A percentile compares a stretch with the other conserved stretches of the same genome.
Conservation (phyloP, 352 stramenopile genomes). For the Globisporangium paroecandrum region DNA sequence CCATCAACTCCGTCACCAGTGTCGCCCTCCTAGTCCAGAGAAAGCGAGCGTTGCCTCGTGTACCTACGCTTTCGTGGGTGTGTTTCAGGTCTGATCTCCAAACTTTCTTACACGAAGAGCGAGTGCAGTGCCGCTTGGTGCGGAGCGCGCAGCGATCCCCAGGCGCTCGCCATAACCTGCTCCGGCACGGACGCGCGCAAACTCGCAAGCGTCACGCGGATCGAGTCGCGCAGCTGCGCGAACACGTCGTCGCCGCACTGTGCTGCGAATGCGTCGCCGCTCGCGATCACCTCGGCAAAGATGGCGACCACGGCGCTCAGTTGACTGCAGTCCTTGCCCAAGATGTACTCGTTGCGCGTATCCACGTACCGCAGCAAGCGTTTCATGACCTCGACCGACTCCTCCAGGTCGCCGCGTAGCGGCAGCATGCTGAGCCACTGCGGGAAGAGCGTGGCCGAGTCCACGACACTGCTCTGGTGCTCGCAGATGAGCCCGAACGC, state of each 20-base stretch:
- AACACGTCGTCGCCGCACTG: constrained; percentile 47
- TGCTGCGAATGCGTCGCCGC: constrained; percentile 36
- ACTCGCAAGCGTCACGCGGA: constrained; percentile 42
- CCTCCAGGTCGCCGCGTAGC: constrained; percentile 71
- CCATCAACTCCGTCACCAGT: background rate
- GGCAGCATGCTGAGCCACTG: constrained; percentile 73
- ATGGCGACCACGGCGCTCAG: constrained; percentile 54
- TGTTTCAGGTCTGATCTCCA: background rate
- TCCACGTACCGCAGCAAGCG: constrained; percentile 65
- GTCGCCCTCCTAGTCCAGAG: background rate
- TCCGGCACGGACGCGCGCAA: constrained; percentile 54
- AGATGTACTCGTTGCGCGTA: constrained; percentile 56
- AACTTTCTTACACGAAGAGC: constrained; percentile 47
- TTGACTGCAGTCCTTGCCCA: constrained; percentile 47
- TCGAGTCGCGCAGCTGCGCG: constrained; percentile 31
- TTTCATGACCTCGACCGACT: constrained; percentile 60
- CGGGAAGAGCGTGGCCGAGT: constrained; percentile 50
- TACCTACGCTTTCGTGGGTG: background rate
- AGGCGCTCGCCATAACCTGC: constrained; percentile 54
- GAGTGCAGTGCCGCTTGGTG: constrained; percentile 64
- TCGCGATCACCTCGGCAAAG: constrained; percentile 48
- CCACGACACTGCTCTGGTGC: constrained; percentile 46
- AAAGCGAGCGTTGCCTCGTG: background rate
- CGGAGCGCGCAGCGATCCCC: constrained; percentile 38
- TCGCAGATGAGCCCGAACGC: constrained; percentile 74